Conservation (phyloP, 169 alveolate genomes). For the Blepharisma undulans region DNA sequence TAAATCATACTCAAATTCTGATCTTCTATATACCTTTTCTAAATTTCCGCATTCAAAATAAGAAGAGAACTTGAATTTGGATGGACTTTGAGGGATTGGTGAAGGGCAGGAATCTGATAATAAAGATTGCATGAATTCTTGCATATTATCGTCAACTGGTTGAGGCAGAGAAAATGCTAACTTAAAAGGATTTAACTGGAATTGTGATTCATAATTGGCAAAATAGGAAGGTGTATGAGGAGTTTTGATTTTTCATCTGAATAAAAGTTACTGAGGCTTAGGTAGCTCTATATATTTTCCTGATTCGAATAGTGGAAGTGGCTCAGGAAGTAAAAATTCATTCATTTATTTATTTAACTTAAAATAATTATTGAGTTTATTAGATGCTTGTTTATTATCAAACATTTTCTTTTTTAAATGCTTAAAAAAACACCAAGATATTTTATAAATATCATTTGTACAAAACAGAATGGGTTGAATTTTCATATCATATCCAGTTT, state of each 20-base stretch:
- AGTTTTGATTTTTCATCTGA: background rate
- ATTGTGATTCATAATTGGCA: background rate
- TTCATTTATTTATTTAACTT: background rate
- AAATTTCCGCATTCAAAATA: constrained; percentile 42
- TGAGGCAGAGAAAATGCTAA: background rate
- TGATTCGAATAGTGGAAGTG: background rate
- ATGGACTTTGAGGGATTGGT: background rate
- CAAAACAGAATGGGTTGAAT: too few relatives aligned
- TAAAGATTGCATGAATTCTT: background rate
- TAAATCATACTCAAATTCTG: constrained; percentile 18
- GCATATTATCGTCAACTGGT: background rate
- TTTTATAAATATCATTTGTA: too few relatives aligned
- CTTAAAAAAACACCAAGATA: too few relatives aligned
- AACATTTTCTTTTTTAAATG: background rate
- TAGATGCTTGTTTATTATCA: background rate
- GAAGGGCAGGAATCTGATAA: background rate
- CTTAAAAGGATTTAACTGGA: background rate
- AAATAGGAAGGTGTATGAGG: background rate
- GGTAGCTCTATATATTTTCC: background rate
- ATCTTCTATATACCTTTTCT: background rate
- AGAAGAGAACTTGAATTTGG: constrained; percentile 73
- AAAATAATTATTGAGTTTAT: background rate
- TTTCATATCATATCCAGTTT: too few relatives aligned
- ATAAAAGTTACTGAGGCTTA: background rate
- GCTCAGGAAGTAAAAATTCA: background rate